Base-by-base conservation (phyloP, 2,329 filamentous ascomycete species). In the Verticillium isaacii region DNA sequence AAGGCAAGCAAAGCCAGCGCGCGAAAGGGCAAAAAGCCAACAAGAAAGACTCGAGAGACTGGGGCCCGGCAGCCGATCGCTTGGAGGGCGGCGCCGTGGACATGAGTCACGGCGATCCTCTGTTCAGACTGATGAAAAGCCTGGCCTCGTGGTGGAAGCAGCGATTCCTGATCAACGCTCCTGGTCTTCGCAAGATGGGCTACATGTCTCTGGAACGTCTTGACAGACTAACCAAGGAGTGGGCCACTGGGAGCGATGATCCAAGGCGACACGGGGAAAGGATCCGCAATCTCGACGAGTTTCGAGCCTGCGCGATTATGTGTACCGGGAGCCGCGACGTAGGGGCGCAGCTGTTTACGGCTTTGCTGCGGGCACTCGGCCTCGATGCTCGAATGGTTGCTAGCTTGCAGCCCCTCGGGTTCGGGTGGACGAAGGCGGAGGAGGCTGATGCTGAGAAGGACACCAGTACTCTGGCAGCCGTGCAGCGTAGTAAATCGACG, bases 71-170 rank as follows among this genome's bases (percentile, higher is more conserved):
- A 6, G 90, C 92, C 1, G 82, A 88, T 61, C 85, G 84, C 52
- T 75, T 92, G 1, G 91, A 94, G 67, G 83, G 84, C 25, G 89
- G 89, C 0, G 81, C 82, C 32, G 85, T 90, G 4, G 90, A 97
- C 68, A 84, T 94, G 79, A 95, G 91, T 72, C 85, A 87, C 52
- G 92, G 92, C 0, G 93, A 97, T 73, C 93, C 93, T 0, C 76
- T 96, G 5, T 84, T 94, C 60, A 82, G 88, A 25, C 79, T 98
- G 4, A 80, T 98, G 69, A 90, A 89, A 68, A 81, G 86, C 3
- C 77, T 99, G n/a, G 82, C 89, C 11, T 84, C 88, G 1, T 97
- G 92, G 81, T 99, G 95, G 95, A 93, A 89, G 72, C 90, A 93
- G 68, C 83, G 88, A 37, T 99, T 96, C 73, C 84, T 80, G 1